Evolutionary conservation across 2,329 filamentous ascomycete species (phyloP), one percentile per base, ranked within the genome.

Genomic region (Neonectria neomacrospora): DNA sequence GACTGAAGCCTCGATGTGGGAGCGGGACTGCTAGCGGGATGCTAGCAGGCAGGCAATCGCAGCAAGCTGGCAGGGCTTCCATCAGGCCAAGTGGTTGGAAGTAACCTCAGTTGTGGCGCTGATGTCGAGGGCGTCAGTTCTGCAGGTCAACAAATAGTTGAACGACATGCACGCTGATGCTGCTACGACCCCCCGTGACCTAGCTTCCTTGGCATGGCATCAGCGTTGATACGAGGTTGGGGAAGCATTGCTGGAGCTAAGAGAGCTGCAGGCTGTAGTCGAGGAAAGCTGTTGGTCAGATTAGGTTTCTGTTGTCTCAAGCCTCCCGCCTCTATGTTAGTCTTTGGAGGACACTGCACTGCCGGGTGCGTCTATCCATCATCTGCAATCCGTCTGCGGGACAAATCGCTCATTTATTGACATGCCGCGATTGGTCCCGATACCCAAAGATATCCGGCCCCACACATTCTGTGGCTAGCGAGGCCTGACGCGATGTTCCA

Each of bases 21-120:
- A 26, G 47, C 30, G 45, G 58, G 7, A 53, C 22, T 23, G 32
- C 37, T 23, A 47, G 54, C 39, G 54, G 44, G 2, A 50, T 20
- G 47, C 26, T 34, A n/a, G 47, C 47, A 18, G 16, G 11, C 37
- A 20, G 10, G 37, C 10, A 34, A 16, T 39, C 6, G 47, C 45
- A 50, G 34, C 14, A 22, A 11, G 41, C 6, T 12, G 32, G 11
- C 16, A 57, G 23, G 18, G 41, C 48, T 54, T 34, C 23, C 50
- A 44, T 23, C 18, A 28, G 12, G 28, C 28, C 30, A 32, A 41
- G 28, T 37, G 54, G 53, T 30, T 20, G 47, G 23, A 11, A 52
- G 23, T 32, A 45, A 42, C 48, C 30, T 50, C 60, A 62, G 59
- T 58, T 62, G 59, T 62, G 59, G 59, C 59, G 59, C 34, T 50